Percentiles rank a stretch among this genome's conserved stretches.
Conservation (phyloP, 306 rosid genomes). For the Quercus berberidifolia region DNA sequence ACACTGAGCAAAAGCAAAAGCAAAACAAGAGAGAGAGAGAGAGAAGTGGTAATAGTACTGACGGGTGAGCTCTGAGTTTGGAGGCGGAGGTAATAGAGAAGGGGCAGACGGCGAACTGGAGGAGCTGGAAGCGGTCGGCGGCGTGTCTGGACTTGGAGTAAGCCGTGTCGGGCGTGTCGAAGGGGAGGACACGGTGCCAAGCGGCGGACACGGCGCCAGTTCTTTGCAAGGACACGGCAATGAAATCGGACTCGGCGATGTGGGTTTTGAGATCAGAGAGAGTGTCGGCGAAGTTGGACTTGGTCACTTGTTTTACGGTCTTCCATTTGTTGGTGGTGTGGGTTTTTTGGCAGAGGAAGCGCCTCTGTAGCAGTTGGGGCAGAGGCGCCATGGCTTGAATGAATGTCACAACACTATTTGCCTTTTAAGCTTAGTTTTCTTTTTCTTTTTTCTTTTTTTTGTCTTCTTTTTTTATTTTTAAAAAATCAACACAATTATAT, state of each 20-base stretch:
- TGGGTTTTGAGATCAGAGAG: conserved; percentile 45
- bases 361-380: conserved; percentile 33
- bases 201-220: conserved; percentile 65
- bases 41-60: conserved; percentile 12
- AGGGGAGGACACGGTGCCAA: conserved; percentile 65
- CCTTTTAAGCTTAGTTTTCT: no score
- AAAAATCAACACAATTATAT: no score
- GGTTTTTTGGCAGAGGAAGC: conserved; percentile 34
- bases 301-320: conserved; percentile 72
- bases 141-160: conserved; percentile 64
- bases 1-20: no score
- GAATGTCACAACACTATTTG: no score
- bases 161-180: conserved; percentile 60
- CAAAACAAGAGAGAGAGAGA: no score
- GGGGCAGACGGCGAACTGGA: conserved; percentile 87
- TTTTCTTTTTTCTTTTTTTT: no score
- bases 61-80: conserved; percentile 73
- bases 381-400: conserved; percentile 14
- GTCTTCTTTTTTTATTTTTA: no score
- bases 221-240: conserved; percentile 61
- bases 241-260: conserved; percentile 58
- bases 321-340: conserved; percentile 41
- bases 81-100: conserved; percentile 50
- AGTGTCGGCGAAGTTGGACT: conserved; percentile 54
- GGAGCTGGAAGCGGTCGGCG: conserved; percentile 71